A percentile compares a stretch with the other conserved stretches of the same genome.
phyloP scores from a whole-genome alignment of 305 asterid species.

The Withania somnifera region DNA sequence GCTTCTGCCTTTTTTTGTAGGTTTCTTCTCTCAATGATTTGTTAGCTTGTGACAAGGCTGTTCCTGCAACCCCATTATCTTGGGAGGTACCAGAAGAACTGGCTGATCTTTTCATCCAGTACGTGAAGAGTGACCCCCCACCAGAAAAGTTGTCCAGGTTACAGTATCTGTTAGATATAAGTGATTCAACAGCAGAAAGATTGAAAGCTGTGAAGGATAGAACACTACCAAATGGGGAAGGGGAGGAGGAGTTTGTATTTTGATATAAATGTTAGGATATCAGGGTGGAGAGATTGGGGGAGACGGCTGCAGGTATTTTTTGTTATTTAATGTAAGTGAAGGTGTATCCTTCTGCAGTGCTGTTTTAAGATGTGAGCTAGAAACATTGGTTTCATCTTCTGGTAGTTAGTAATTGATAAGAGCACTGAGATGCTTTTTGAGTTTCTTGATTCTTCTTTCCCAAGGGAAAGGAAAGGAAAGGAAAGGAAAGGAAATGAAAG shows the following conservation, averaged over 20 bases:
- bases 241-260: slow-evolving; percentile 49
- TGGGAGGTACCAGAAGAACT: slow-evolving; percentile 87
- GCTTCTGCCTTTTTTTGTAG: slow-evolving; percentile 25
- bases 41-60: slow-evolving; percentile 94
- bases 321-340: background rate
- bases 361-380: background rate
- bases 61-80: slow-evolving; percentile 59
- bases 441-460: too few species aligned
- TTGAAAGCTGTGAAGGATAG: slow-evolving; percentile 40
- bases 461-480: too few species aligned
- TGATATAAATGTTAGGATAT: background rate
- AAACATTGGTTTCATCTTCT: background rate
- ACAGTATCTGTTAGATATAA: slow-evolving; percentile 71
- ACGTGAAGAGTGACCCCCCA: slow-evolving; percentile 43
- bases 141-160: slow-evolving; percentile 59
- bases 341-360: background rate
- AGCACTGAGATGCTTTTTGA: too few species aligned
- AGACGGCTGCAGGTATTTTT: background rate
- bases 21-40: slow-evolving; percentile 78
- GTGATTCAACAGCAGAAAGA: slow-evolving; percentile 65
- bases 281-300: background rate
- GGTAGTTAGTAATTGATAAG: too few species aligned
- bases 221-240: slow-evolving; percentile 27
- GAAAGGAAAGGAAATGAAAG: too few species aligned
- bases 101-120: slow-evolving; percentile 54